A percentile compares a stretch with the other conserved stretches of the same genome.
Conservation (phyloP, 805 yeast genomes). For the Ogataea populi-albae region DNA sequence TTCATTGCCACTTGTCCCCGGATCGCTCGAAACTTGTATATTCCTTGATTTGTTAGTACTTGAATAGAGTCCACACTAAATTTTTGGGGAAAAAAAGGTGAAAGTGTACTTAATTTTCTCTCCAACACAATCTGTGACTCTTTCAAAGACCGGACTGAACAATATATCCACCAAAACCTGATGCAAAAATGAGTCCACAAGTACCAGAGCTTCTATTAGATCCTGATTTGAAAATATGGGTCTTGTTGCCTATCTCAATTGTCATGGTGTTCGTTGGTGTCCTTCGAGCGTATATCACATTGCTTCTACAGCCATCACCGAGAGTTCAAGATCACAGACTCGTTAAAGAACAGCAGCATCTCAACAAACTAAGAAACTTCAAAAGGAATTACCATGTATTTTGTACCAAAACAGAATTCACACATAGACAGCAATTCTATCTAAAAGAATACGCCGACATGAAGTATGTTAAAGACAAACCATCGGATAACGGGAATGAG, state of each 20-base stretch:
- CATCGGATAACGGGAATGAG: slow-evolving; percentile 34
- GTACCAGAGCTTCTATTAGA: slow-evolving; percentile 65
- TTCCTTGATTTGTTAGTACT: too few species aligned
- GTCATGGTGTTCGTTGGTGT: slow-evolving; percentile 90
- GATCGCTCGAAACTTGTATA: too few species aligned
- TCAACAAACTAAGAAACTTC: slow-evolving; percentile 58
- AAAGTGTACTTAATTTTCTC: too few species aligned
- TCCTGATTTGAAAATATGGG: slow-evolving; percentile 86
- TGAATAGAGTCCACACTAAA: too few species aligned
- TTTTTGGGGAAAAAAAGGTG: not conserved
- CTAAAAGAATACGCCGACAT: slow-evolving; percentile 40
- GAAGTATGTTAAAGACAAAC: slow-evolving; percentile 50
- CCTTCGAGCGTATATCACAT: slow-evolving; percentile 64
- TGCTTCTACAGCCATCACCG: slow-evolving; percentile 56
- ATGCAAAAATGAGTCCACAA: slow-evolving; percentile 12
- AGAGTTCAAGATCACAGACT: slow-evolving; percentile 51
- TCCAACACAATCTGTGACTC: too few species aligned
- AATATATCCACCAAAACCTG: too few species aligned
- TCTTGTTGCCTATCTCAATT: slow-evolving; percentile 78
- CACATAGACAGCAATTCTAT: slow-evolving; percentile 51
- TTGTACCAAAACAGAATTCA: slow-evolving; percentile 47
- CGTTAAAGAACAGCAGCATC: slow-evolving; percentile 60
- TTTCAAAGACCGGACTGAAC: too few species aligned
- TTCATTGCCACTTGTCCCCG: slow-evolving; percentile 37
- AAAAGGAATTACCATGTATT: slow-evolving; percentile 49